A percentile compares a stretch with the other conserved stretches of the same genome.
These are phyloP conservation scores for Thinopyrum elongatum DNA, from an alignment of 176 grass and related monocot species.

Conservation along the genomic window DNA sequence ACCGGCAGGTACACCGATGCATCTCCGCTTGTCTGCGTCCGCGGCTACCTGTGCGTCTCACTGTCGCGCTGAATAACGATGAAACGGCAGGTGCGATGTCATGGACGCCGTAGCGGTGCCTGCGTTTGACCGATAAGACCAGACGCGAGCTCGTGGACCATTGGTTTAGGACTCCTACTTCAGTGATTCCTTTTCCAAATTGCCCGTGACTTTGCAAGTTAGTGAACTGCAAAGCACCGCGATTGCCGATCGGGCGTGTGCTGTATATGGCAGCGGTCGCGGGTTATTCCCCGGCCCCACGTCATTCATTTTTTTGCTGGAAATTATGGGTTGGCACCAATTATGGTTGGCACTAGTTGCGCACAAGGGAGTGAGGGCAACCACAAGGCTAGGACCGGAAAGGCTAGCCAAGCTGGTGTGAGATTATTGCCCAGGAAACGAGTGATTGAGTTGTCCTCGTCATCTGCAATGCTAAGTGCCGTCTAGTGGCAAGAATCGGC, in stretches of 20 bases:
- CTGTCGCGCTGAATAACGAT: neutral
- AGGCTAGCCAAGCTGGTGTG: neutral
- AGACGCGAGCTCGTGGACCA: neutral
- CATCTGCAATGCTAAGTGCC: slow-evolving; percentile 12
- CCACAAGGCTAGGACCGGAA: neutral
- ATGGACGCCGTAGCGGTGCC: neutral
- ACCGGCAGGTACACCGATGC: neutral
- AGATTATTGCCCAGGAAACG: neutral
- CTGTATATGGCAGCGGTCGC: neutral
- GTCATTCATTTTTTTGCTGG: neutral
- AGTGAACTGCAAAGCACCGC: neutral
- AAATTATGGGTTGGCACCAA: neutral
- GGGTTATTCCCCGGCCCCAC: too few species aligned
- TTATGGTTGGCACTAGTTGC: slow-evolving; percentile 1
- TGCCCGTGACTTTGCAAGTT: neutral
- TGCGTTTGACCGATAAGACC: neutral
- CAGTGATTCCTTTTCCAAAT: neutral
- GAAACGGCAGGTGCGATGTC: slow-evolving; percentile 14
- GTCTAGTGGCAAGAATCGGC: neutral
- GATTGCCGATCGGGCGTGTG: neutral
- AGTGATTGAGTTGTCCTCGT: slow-evolving; percentile 19
- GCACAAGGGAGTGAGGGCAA: neutral
- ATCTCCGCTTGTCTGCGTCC: slow-evolving; percentile 14
- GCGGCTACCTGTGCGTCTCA: neutral
- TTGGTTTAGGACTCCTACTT: neutral